Conservation (phyloP, 495 filamentous ascomycete genomes). For the Usnea hakonensis region DNA sequence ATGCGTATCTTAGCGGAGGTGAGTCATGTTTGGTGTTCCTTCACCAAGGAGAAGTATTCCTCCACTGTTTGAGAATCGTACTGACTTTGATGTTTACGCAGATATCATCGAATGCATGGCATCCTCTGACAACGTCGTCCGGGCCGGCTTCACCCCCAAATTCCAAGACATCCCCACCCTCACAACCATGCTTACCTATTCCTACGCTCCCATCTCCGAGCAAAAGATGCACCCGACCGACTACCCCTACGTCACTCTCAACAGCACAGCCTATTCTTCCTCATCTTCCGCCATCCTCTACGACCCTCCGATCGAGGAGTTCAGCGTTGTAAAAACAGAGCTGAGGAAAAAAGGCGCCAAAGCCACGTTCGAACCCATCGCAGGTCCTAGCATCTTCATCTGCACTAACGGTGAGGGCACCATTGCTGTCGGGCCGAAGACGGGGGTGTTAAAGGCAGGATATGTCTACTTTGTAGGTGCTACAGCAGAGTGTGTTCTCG, state of each 20-base stretch:
- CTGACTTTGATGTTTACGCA: neutral
- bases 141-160: constrained; percentile 94
- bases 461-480: constrained; percentile 92
- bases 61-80: neutral
- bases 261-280: constrained; percentile 67
- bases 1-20: constrained; percentile 84
- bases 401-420: constrained; percentile 75
- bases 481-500: constrained; percentile 72
- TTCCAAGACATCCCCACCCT: constrained; percentile 93
- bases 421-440: constrained; percentile 72
- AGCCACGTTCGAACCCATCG: constrained; percentile 76
- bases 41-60: neutral
- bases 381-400: constrained; percentile 86
- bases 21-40: neutral
- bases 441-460: constrained; percentile 65
- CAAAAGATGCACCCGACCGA: constrained; percentile 84
- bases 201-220: constrained; percentile 83
- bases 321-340: constrained; percentile 77
- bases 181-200: constrained; percentile 89
- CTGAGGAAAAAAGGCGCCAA: constrained; percentile 64
- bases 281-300: constrained; percentile 65
- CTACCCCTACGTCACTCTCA: constrained; percentile 76
- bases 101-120: constrained; percentile 99
- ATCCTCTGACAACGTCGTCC: constrained; percentile 92
- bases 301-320: constrained; percentile 95